Percentiles rank a stretch among this genome's conserved stretches.
These are phyloP conservation scores for Colletotrichum sp. DNA, from an alignment of 2,329 filamentous ascomycete genomes.

Conservation along the genomic window DNA sequence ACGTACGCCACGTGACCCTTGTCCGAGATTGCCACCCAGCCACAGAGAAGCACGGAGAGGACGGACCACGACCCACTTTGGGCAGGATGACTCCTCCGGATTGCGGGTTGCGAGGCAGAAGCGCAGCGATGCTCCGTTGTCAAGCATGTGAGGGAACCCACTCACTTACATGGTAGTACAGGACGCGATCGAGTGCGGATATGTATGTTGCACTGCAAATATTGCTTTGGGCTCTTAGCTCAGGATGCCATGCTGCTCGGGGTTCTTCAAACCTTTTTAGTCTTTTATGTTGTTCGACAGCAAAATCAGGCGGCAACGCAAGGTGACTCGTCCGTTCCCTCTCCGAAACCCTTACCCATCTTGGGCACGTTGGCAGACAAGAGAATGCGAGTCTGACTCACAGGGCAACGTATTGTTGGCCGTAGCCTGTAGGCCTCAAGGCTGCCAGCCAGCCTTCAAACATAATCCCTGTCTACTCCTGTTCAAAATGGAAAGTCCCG, in stretches of 20 bases:
- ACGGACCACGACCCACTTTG: not conserved
- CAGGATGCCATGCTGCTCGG: not conserved
- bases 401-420: not conserved
- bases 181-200: not conserved
- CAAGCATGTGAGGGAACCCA: slow-evolving; percentile 8
- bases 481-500: not conserved
- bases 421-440: not conserved
- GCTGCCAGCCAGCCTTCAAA: not conserved
- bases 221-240: not conserved
- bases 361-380: not conserved
- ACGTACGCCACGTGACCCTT: not conserved
- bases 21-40: not conserved
- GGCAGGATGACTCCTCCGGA: not conserved
- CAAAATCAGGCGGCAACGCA: slow-evolving; percentile 2
- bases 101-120: not conserved
- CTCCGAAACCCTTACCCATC: not conserved
- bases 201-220: not conserved
- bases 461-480: not conserved
- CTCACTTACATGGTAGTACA: not conserved
- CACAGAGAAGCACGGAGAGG: not conserved
- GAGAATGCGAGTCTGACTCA: slow-evolving; percentile 1
- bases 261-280: not conserved
- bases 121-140: not conserved
- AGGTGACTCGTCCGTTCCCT: not conserved
- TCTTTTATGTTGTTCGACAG: not conserved